These are phyloP conservation scores for Yamadazyma buinensis DNA, from an alignment of 1,139 yeast genomes.

Conservation along the genomic window DNA sequence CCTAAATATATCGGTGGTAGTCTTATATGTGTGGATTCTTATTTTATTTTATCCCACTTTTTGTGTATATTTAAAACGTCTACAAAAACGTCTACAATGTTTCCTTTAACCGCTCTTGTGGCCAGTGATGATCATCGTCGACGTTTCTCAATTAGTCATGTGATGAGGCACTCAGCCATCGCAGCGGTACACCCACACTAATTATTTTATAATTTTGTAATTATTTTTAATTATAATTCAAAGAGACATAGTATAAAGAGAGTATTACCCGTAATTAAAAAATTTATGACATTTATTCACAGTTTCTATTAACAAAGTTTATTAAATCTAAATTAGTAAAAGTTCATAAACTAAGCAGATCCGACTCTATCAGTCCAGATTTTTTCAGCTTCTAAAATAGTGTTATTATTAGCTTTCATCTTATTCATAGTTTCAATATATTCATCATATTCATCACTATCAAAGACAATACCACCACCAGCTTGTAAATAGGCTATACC, in stretches of 20 bases:
- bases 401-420: constrained; percentile 88
- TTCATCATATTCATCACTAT: constrained; percentile 93
- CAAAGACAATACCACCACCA: constrained; percentile 96
- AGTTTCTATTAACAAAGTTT: too few species aligned
- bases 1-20: too few species aligned
- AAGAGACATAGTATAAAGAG: too few species aligned
- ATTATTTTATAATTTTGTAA: too few species aligned
- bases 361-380: constrained; percentile 61
- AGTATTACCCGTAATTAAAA: neutral
- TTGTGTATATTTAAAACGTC: too few species aligned
- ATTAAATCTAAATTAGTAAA: neutral
- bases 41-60: too few species aligned
- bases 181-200: neutral
- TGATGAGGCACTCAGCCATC: neutral
- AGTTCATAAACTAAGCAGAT: constrained; percentile 16
- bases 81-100: too few species aligned
- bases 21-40: too few species aligned
- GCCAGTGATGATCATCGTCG: constrained; percentile 11
- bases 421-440: constrained; percentile 95
- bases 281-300: too few species aligned
- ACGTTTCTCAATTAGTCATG: constrained; percentile 7
- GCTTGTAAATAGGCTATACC: constrained; percentile 93
- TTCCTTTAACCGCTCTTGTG: neutral
- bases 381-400: constrained; percentile 86
- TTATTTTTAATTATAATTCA: too few species aligned